Conservation (phyloP, 2,329 filamentous ascomycete species). For the Fusarium ramigenum region DNA sequence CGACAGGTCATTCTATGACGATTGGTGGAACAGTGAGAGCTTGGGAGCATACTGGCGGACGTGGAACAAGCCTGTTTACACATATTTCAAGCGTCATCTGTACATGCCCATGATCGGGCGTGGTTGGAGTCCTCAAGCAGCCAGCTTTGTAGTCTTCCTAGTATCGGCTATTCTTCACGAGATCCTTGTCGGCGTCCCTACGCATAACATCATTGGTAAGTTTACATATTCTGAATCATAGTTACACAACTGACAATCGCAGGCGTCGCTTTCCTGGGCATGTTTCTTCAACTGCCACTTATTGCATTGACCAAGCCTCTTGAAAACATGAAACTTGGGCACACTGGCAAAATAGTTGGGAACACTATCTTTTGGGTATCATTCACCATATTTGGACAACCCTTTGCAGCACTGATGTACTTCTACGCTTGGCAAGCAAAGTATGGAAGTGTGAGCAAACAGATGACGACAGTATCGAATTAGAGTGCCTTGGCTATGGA, state of each 20-base stretch:
- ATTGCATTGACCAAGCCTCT: slow-evolving; percentile 83
- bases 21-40: slow-evolving; percentile 96
- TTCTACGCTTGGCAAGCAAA: slow-evolving; percentile 99
- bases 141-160: slow-evolving; percentile 85
- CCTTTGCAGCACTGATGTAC: slow-evolving; percentile 89
- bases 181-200: slow-evolving; percentile 90
- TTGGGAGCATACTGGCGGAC: slow-evolving; percentile 91
- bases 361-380: slow-evolving; percentile 97
- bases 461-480: slow-evolving; percentile 31
- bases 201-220: slow-evolving; percentile 89
- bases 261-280: slow-evolving; percentile 93
- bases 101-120: slow-evolving; percentile 88
- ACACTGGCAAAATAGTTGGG: slow-evolving; percentile 79
- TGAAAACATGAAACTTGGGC: slow-evolving; percentile 77
- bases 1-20: slow-evolving; percentile 93
- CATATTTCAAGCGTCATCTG: slow-evolving; percentile 95
- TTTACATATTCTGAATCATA: neutral
- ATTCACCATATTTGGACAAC: slow-evolving; percentile 95
- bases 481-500: neutral
- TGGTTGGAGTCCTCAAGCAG: slow-evolving; percentile 75
- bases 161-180: slow-evolving; percentile 92
- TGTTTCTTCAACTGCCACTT: slow-evolving; percentile 91
- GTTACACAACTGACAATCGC: slow-evolving; percentile 12
- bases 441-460: slow-evolving; percentile 81
- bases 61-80: slow-evolving; percentile 98